Percentiles rank a stretch among this genome's conserved stretches.
Conservation (phyloP, 352 stramenopile genomes). For the Pythium graminicola region DNA sequence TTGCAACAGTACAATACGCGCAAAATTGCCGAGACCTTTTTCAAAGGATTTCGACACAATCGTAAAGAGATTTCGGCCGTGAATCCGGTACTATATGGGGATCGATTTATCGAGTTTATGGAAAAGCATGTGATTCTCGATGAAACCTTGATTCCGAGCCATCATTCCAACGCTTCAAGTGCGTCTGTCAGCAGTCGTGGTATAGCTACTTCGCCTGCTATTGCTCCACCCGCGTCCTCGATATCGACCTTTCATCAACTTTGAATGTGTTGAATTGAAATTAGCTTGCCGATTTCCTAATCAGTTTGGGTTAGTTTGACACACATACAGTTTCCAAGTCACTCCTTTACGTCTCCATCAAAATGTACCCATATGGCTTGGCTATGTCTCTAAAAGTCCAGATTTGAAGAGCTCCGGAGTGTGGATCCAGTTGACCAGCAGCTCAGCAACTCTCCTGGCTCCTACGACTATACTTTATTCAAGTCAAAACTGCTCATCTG, state of each 20-base stretch:
- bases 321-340: background rate
- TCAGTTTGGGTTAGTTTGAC: background rate
- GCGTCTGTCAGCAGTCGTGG: slow-evolving; percentile 4
- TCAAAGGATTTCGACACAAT: slow-evolving; percentile 80
- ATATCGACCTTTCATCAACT: background rate
- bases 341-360: background rate
- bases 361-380: slow-evolving; percentile 3
- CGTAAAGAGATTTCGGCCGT: slow-evolving; percentile 85
- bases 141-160: slow-evolving; percentile 32
- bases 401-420: background rate
- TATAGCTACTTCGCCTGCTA: background rate
- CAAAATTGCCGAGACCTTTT: slow-evolving; percentile 78
- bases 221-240: background rate
- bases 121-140: slow-evolving; percentile 69
- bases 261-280: no score
- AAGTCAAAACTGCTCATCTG: no score
- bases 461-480: background rate
- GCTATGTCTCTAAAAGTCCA: background rate
- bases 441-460: background rate
- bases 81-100: slow-evolving; percentile 80
- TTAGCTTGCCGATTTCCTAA: background rate
- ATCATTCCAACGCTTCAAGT: background rate
- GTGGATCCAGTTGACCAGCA: no score
- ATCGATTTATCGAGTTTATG: slow-evolving; percentile 89
- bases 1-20: slow-evolving; percentile 83